phyloP scores from a whole-genome alignment of 768 basidiomycete species.

The Hypholoma fasciculare region DNA sequence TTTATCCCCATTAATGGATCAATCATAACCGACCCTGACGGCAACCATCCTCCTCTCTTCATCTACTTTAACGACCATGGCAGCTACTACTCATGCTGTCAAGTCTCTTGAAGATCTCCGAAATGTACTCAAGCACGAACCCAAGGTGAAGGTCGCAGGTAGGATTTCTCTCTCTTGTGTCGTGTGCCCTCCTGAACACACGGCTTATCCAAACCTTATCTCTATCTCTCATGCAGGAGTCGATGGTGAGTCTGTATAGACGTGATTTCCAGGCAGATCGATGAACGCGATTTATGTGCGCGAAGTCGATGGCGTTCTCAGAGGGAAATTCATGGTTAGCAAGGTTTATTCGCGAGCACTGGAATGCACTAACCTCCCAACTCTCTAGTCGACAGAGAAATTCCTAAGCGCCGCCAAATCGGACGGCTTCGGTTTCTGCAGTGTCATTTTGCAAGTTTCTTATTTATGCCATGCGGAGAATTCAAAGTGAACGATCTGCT shows the following conservation, averaged over 20 bases:
- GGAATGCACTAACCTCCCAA: not conserved
- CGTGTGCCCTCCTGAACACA: not conserved
- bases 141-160: constrained; percentile 95
- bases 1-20: too few relatives aligned
- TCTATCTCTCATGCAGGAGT: constrained; percentile 36
- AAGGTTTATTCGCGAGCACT: not conserved
- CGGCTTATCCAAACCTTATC: not conserved
- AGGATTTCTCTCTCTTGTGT: constrained; percentile 16
- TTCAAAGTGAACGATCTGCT: not conserved
- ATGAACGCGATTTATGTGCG: not conserved
- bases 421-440: constrained; percentile 92
- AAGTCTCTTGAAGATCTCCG: constrained; percentile 58
- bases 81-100: constrained; percentile 22
- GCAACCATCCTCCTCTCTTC: not conserved
- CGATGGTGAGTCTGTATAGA: constrained; percentile 53
- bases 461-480: not conserved
- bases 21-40: too few relatives aligned
- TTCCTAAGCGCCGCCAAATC: constrained; percentile 80
- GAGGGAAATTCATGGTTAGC: constrained; percentile 91
- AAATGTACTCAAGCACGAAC: constrained; percentile 55
- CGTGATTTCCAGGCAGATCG: not conserved
- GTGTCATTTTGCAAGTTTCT: constrained; percentile 78
- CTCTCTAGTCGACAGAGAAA: constrained; percentile 79
- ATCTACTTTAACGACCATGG: constrained; percentile 6
- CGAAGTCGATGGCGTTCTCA: constrained; percentile 87